These are phyloP conservation scores for Ulota crispa DNA, from an alignment of 225 moss, liverwort and hornwort species.

Conservation along the genomic window DNA sequence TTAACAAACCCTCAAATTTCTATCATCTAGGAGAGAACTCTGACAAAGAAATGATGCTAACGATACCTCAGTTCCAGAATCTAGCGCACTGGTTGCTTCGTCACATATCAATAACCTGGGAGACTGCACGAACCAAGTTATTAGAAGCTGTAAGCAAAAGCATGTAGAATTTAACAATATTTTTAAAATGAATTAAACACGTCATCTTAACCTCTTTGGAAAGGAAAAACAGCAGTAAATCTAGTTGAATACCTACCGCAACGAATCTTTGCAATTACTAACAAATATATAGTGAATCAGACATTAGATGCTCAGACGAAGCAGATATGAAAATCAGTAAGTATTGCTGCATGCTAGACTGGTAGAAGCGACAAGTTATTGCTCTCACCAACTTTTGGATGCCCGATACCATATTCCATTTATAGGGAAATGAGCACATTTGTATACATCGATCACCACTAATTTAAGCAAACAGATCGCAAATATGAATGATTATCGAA, in stretches of 20 bases:
- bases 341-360: background rate
- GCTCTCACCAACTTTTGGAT: background rate
- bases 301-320: background rate
- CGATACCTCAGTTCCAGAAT: constrained; percentile 93
- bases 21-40: background rate
- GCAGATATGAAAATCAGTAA: background rate
- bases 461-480: background rate
- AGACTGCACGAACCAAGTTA: constrained; percentile 52
- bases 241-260: background rate
- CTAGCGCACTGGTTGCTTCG: constrained; percentile 95
- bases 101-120: constrained; percentile 92
- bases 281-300: background rate
- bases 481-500: background rate
- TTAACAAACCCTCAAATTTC: background rate
- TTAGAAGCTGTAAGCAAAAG: constrained; percentile 10
- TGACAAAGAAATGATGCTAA: background rate
- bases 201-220: background rate
- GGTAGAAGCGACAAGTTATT: background rate
- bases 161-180: background rate
- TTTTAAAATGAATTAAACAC: background rate
- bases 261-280: background rate
- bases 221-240: background rate
- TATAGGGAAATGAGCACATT: background rate
- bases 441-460: background rate
- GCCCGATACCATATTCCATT: background rate